A percentile compares a stretch with the other conserved stretches of the same genome.
phyloP scores from a whole-genome alignment of 1,284 basidiomycete genomes.

The Fomitopsis palustris region DNA sequence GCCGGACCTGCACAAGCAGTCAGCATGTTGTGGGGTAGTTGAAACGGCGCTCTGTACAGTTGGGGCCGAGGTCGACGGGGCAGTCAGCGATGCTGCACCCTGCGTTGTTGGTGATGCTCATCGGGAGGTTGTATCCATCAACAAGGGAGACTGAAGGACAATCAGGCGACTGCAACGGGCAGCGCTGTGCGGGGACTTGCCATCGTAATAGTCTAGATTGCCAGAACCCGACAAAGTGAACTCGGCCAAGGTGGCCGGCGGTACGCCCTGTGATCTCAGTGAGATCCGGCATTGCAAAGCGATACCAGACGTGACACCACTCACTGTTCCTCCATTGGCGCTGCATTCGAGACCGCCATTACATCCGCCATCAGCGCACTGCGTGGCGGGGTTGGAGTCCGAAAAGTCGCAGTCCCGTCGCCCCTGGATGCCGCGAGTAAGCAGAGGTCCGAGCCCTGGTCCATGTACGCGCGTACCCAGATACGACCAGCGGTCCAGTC shows the following conservation, averaged over 20 bases:
- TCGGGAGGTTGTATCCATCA: constrained; percentile 40
- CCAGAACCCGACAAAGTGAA: constrained; percentile 35
- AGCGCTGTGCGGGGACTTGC: constrained; percentile 15
- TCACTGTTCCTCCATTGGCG: constrained; percentile 34
- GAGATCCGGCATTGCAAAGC: neutral
- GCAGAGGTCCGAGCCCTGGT: neutral
- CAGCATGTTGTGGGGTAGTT: neutral
- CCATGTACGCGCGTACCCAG: constrained; percentile 23
- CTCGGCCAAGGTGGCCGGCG: constrained; percentile 43
- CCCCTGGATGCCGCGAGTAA: constrained; percentile 23
- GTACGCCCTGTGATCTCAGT: constrained; percentile 29
- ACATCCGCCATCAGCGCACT: constrained; percentile 42
- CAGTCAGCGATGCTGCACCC: constrained; percentile 41
- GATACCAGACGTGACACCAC: constrained; percentile 20
- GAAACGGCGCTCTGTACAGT: constrained; percentile 21
- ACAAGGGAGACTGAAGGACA: constrained; percentile 32
- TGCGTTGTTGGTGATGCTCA: constrained; percentile 37
- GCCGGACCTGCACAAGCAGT: constrained; percentile 27
- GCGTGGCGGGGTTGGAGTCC: constrained; percentile 34
- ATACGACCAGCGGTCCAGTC: constrained; percentile 38
- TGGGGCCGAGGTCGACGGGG: constrained; percentile 38
- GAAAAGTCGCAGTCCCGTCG: constrained; percentile 44
- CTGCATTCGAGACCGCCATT: constrained; percentile 46
- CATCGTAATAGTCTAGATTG: constrained; percentile 38
- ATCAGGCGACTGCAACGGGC: neutral